phyloP scores from a whole-genome alignment of 2,329 filamentous ascomycete genomes.

The Fonsecaea pugnacius region DNA sequence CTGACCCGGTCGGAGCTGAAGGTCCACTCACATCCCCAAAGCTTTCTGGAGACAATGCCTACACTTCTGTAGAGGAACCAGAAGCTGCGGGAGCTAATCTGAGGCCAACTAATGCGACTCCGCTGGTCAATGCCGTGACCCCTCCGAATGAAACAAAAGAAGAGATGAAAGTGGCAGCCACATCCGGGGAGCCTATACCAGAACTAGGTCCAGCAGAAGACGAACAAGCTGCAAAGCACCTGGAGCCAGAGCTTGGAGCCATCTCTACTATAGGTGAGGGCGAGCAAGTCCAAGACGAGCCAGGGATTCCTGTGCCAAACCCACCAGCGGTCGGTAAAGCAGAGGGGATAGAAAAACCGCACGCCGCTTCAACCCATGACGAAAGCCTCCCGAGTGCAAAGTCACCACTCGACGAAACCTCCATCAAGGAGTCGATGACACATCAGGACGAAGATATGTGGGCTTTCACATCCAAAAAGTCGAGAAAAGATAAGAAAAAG shows the following conservation, averaged over 20 bases:
- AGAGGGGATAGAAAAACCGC: neutral
- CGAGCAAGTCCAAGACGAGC: neutral
- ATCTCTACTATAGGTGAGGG: neutral
- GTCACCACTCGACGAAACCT: neutral
- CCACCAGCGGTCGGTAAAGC: neutral
- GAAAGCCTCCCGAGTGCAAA: neutral
- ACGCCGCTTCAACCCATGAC: neutral
- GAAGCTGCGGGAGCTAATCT: neutral
- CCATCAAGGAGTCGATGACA: neutral
- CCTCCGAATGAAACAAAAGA: neutral
- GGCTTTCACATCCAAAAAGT: constrained; percentile 9
- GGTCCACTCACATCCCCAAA: neutral
- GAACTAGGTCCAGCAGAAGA: neutral
- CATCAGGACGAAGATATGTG: constrained; percentile 22
- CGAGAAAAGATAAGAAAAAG: constrained; percentile 35
- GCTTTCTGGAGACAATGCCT: neutral
- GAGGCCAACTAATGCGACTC: neutral
- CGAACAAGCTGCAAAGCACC: neutral
- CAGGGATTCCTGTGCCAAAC: neutral
- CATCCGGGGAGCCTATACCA: neutral
- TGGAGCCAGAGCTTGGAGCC: neutral
- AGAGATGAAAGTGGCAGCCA: neutral
- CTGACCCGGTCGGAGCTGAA: neutral
- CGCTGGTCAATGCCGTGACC: neutral
- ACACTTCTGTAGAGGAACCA: neutral